phyloP scores from a whole-genome alignment of 192 early-diverging fungal species.

The Rhizophagus clarus region DNA sequence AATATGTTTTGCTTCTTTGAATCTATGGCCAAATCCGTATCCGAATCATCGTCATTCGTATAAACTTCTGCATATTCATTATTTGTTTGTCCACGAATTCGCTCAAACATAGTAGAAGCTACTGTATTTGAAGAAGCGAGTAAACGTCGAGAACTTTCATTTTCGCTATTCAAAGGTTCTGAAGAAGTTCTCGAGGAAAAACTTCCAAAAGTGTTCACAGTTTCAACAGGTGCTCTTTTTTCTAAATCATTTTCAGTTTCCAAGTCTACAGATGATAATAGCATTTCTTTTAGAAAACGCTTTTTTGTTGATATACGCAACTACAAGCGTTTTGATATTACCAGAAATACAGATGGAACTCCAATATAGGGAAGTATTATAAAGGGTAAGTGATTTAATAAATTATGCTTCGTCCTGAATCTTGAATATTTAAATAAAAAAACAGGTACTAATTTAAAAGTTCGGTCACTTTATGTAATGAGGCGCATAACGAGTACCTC shows the following conservation, averaged over 20 bases:
- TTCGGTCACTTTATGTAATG: too few species aligned
- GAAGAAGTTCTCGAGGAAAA: not conserved
- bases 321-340: too few species aligned
- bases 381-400: too few species aligned
- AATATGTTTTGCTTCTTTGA: not conserved
- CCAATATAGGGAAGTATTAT: too few species aligned
- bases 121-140: not conserved
- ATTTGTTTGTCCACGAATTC: not conserved
- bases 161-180: not conserved
- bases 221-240: not conserved
- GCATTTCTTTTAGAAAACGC: not conserved
- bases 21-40: not conserved
- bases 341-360: too few species aligned
- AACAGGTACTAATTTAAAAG: too few species aligned
- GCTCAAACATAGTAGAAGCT: not conserved
- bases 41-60: not conserved
- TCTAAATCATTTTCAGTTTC: not conserved
- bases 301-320: too few species aligned
- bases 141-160: not conserved
- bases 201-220: not conserved
- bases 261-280: not conserved
- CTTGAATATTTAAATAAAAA: too few species aligned
- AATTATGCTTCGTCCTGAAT: too few species aligned
- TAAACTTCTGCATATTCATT: slow-evolving; percentile 14
- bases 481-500: too few species aligned